Conservation (phyloP, 164 flowering plant species). For the Vitis rupestris region DNA sequence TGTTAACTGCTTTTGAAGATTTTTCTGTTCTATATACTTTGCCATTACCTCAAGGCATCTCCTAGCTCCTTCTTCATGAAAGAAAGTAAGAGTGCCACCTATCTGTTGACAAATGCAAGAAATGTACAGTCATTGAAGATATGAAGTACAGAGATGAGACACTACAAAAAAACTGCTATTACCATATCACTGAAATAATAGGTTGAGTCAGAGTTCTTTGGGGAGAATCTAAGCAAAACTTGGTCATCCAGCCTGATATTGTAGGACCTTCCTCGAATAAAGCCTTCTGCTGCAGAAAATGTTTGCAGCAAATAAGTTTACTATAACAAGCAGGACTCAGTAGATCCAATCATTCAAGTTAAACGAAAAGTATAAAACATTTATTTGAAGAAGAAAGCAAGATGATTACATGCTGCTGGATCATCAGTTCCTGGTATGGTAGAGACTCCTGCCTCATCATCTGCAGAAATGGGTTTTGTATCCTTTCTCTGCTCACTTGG, state of each 20-base stretch:
- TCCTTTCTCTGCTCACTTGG: conserved; percentile 46
- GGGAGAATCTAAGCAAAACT: conserved; percentile 91
- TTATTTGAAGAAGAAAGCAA: conserved; percentile 22
- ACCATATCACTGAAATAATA: conserved; percentile 95
- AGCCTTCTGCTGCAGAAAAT: conserved; percentile 95
- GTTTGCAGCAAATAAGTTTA: conserved; percentile 43
- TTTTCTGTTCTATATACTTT: background rate
- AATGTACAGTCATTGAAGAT: background rate
- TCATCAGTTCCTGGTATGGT: conserved; percentile 48
- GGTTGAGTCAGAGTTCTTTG: conserved; percentile 86
- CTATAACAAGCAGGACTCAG: conserved; percentile 4
- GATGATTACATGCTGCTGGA: conserved; percentile 68
- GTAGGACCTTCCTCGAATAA: conserved; percentile 91
- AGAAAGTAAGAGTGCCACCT: conserved; percentile 97
- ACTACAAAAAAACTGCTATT: conserved; percentile 10
- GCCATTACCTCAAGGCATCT: conserved; percentile 90
- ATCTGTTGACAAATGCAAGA: conserved; percentile 46
- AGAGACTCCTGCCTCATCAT: conserved; percentile 50
- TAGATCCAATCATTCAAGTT: background rate
- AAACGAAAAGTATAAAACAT: background rate
- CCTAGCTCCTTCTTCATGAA: conserved; percentile 84
- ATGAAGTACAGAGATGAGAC: conserved; percentile 3
- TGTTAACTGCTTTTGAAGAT: conserved; percentile 2
- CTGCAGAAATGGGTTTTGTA: conserved; percentile 32
- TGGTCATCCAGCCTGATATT: conserved; percentile 95